Base-by-base conservation (phyloP, 768 basidiomycete genomes). In the Polyporus arcularius region DNA sequence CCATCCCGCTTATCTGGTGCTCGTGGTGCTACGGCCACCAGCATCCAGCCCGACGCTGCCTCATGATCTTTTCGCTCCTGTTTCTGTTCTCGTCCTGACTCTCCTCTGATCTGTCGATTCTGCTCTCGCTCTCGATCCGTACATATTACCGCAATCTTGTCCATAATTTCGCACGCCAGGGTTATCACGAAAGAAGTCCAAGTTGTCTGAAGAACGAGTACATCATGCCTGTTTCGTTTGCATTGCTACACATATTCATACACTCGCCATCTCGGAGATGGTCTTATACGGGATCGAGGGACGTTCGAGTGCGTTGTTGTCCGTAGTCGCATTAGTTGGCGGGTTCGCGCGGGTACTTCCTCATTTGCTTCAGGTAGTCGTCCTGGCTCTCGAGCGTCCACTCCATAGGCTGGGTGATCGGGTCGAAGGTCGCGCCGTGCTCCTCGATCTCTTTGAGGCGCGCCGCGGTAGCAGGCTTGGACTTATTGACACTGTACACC, bases 401-500 rank as follows among this genome's bases (percentile, higher is more conserved):
- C 58, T 77, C 73, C 10, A 79, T 63, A 5, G 82, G 81, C 46
- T 65, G 60, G 1, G 80, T 76, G 16, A 83, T 70, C 4, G 78
- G 78, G 61, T 74, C 72, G 69, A 82, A 75, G 26, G 68, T 66
- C 49, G 77, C 63, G 4, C 79, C 79, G 30, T 71, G 72, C 2
- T 66, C 72, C 46, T 76, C 75, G 39, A 82, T 71, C 49, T 76
- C 73, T 48, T 71, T 72, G 31, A 84, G 69, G 30, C 82, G 75
- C 57, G 67, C 64, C n/a, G 74, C 76, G 3, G 83, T 83, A 15
- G 73, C 76, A 1, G 78, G 75, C 49, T 68, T 72, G 2, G 76
- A 68, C 51, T 60, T 75, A 68, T 83, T 83, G 57, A 85, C 79
- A 64, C 80, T 81, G 71, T 81, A 83, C 1, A 85, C 47, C 68